Evolutionary conservation across 163 green algal species (phyloP).

Genomic region (Scenedesmus sp.): DNA sequence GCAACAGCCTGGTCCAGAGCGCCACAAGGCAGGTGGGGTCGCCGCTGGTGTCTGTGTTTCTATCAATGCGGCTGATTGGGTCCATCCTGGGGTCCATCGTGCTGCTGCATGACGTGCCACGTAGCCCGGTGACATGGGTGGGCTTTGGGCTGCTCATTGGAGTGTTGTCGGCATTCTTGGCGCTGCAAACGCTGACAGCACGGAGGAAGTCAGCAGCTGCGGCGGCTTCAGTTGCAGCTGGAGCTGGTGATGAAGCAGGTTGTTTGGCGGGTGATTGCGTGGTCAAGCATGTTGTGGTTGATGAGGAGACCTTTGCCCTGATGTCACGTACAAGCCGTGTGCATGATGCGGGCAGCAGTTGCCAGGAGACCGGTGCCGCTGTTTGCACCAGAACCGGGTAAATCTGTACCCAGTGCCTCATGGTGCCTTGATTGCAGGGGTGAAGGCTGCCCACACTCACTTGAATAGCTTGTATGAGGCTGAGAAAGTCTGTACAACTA

Average conservation of each 20-base stretch:
- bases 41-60: constrained; percentile 11
- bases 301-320: not conserved
- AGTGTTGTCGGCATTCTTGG: constrained; percentile 16
- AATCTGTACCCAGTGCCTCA: too few species aligned
- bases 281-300: not conserved
- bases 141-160: constrained; percentile 1
- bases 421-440: too few species aligned
- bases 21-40: not conserved
- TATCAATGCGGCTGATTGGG: not conserved
- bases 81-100: constrained; percentile 17
- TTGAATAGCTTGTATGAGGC: too few species aligned
- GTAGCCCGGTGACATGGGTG: not conserved
- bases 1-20: not conserved
- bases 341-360: not conserved
- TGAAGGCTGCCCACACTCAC: too few species aligned
- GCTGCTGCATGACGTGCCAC: not conserved
- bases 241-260: not conserved
- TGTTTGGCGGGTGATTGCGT: not conserved
- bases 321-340: not conserved
- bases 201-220: not conserved
- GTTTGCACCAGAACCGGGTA: too few species aligned
- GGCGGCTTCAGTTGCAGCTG: not conserved
- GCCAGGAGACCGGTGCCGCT: too few species aligned
- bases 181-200: not conserved
- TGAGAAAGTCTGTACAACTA: too few species aligned